Conservation (phyloP, 305 asterid species). For the Fraxinus velutina region DNA sequence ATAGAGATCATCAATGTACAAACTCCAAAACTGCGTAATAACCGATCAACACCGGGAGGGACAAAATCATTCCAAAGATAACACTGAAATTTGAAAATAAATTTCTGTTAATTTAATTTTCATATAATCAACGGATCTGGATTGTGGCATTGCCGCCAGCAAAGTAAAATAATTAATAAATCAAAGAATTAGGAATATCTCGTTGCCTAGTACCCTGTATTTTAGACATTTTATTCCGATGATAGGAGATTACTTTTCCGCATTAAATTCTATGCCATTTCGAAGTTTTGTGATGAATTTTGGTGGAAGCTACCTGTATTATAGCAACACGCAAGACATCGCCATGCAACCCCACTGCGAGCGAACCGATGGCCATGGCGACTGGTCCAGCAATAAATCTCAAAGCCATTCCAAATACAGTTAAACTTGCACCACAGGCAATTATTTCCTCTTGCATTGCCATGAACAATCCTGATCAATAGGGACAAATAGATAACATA, state of each 20-base stretch:
- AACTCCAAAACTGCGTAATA: conserved; percentile 32
- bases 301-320: conserved; percentile 22
- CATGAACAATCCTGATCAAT: conserved; percentile 52
- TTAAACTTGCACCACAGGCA: conserved; percentile 48
- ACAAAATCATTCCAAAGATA: conserved; percentile 43
- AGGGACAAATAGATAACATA: neutral
- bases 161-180: too few species aligned
- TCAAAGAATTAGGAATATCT: too few species aligned
- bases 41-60: conserved; percentile 43
- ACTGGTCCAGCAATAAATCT: conserved; percentile 60
- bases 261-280: too few species aligned
- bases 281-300: too few species aligned
- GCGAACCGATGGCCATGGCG: conserved; percentile 54
- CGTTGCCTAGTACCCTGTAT: too few species aligned
- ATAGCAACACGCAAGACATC: conserved; percentile 54
- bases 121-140: neutral
- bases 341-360: conserved; percentile 52
- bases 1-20: conserved; percentile 11
- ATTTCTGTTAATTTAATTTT: neutral
- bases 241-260: too few species aligned
- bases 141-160: too few species aligned
- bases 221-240: too few species aligned
- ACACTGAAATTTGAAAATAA: conserved; percentile 34
- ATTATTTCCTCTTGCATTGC: conserved; percentile 55
- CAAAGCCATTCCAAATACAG: conserved; percentile 45